Evolutionary conservation across 2,329 filamentous ascomycete genomes (phyloP).

Genomic region (Penicillium sp.): DNA sequence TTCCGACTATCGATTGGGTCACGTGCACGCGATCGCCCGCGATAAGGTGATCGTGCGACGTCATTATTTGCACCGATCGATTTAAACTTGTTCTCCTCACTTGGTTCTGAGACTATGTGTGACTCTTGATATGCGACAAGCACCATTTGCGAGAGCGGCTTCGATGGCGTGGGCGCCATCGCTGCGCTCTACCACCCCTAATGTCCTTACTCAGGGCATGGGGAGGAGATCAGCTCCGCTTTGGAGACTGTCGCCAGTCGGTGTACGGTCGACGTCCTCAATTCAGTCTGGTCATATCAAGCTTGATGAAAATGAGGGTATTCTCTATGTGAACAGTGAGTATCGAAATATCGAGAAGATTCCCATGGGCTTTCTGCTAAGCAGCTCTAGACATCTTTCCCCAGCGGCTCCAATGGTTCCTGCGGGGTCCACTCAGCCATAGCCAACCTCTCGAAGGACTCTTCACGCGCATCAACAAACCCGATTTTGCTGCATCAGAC

Average conservation of each 20-base stretch:
- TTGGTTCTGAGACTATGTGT: neutral
- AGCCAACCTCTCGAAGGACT: slow-evolving; percentile 47
- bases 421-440: slow-evolving; percentile 53
- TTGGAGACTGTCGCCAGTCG: slow-evolving; percentile 2
- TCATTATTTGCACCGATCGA: slow-evolving; percentile 5
- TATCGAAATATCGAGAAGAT: neutral
- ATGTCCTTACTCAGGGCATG: neutral
- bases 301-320: slow-evolving; percentile 71
- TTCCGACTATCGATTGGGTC: slow-evolving; percentile 6
- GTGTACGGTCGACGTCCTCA: slow-evolving; percentile 48
- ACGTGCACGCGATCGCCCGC: slow-evolving; percentile 7
- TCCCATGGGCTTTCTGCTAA: neutral
- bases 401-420: slow-evolving; percentile 65
- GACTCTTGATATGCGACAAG: slow-evolving; percentile 23
- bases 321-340: slow-evolving; percentile 87
- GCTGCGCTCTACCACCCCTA: neutral
- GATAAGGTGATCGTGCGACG: slow-evolving; percentile 11
- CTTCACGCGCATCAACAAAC: slow-evolving; percentile 53
- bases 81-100: neutral
- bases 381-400: slow-evolving; percentile 71
- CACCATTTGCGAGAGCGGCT: slow-evolving; percentile 8
- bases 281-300: slow-evolving; percentile 78
- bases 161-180: slow-evolving; percentile 4
- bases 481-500: slow-evolving; percentile 54
- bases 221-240: slow-evolving; percentile 16